Evolutionary conservation across 2,329 filamentous ascomycete genomes (phyloP).

Genomic region (Pezicula neosporulosa): DNA sequence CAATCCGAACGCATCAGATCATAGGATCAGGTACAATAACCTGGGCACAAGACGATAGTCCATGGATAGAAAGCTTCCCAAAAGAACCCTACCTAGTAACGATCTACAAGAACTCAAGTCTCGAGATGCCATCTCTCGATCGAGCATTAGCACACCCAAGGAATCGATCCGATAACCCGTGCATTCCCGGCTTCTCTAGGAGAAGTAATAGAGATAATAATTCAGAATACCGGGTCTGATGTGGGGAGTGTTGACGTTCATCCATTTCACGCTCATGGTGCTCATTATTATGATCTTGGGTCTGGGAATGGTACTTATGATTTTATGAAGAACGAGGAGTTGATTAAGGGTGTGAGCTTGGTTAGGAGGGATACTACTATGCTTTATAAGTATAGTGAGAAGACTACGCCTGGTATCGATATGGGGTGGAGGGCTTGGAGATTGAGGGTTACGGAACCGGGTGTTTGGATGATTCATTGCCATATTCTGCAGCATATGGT

Average conservation of each 20-base stretch:
- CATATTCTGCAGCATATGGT: conserved; percentile 46
- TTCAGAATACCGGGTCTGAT: conserved; percentile 37
- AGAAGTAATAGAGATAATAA: conserved; percentile 42
- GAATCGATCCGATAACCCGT: conserved; percentile 37
- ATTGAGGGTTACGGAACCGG: conserved; percentile 40
- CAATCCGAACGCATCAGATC: conserved; percentile 29
- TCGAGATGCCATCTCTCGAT: conserved; percentile 34
- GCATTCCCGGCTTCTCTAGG: conserved; percentile 40
- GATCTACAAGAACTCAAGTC: conserved; percentile 36
- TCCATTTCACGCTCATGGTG: conserved; percentile 44
- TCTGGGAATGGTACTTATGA: conserved; percentile 42
- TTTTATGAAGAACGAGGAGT: conserved; percentile 33
- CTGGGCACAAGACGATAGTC: conserved; percentile 28
- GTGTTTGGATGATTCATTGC: conserved; percentile 48
- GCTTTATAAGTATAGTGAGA: conserved; percentile 40
- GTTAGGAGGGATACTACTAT: conserved; percentile 36
- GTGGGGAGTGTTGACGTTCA: conserved; percentile 33
- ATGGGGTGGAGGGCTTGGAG: conserved; percentile 49
- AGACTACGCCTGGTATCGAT: conserved; percentile 21
- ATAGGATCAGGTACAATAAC: conserved; percentile 7
- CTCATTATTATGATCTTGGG: conserved; percentile 41
- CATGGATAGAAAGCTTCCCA: conserved; percentile 30
- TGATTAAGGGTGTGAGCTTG: conserved; percentile 19
- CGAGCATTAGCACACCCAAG: conserved; percentile 33
- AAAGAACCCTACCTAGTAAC: conserved; percentile 40